A percentile compares a stretch with the other conserved stretches of the same genome.
Conservation (phyloP, 768 basidiomycete genomes). For the Pulveroboletus ravenelii region DNA sequence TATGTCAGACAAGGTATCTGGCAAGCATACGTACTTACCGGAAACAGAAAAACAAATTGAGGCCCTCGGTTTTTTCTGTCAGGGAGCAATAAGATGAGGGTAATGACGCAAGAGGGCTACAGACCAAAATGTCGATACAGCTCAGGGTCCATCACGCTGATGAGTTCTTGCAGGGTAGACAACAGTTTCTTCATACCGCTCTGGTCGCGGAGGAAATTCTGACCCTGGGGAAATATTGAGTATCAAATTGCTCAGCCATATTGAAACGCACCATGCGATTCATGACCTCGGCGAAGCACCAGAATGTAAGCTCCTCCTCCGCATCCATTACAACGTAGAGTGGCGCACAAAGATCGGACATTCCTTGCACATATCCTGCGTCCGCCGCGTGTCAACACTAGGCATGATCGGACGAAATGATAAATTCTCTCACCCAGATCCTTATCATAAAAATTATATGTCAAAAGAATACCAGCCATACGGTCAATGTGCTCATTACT, state of each 20-base stretch:
- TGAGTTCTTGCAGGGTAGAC: conserved; percentile 81
- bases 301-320: conserved; percentile 89
- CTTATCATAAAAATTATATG: conserved; percentile 87
- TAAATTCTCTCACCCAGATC: conserved; percentile 55
- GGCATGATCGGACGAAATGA: neutral
- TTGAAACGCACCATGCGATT: conserved; percentile 73
- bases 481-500: conserved; percentile 89
- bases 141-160: conserved; percentile 93
- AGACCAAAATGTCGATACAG: conserved; percentile 85
- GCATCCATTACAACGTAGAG: conserved; percentile 88
- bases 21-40: conserved; percentile 47
- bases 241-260: conserved; percentile 1
- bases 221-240: conserved; percentile 51
- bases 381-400: conserved; percentile 18
- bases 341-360: conserved; percentile 95
- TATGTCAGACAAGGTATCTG: neutral
- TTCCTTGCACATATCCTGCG: conserved; percentile 94
- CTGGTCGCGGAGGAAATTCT: conserved; percentile 94
- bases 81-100: neutral
- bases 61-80: conserved; percentile 79
- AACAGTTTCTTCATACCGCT: conserved; percentile 97
- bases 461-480: conserved; percentile 80
- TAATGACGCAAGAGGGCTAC: neutral
- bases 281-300: conserved; percentile 96
- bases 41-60: conserved; percentile 98